Conservation (phyloP, 2,329 filamentous ascomycete species). For the Aspergillus oerlinghausenensis region DNA sequence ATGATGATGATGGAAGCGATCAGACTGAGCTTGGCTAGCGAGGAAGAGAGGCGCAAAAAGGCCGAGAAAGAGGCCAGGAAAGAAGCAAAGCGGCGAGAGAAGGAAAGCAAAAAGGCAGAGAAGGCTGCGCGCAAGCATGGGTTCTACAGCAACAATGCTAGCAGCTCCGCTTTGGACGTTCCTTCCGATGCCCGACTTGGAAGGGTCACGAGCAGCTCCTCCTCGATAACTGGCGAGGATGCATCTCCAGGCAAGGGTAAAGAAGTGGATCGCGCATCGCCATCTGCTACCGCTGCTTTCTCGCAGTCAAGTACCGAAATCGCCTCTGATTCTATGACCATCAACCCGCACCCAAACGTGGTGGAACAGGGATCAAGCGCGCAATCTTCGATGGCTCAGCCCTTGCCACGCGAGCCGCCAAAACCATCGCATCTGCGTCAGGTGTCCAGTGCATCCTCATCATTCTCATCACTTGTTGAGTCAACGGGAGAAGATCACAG, state of each 20-base stretch:
- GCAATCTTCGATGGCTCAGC: constrained; percentile 37
- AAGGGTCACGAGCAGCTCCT: constrained; percentile 34
- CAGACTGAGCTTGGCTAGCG: constrained; percentile 78
- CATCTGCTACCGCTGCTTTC: constrained; percentile 9
- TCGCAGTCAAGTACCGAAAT: constrained; percentile 33
- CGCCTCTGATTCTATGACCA: constrained; percentile 17
- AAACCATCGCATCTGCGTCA: constrained; percentile 71
- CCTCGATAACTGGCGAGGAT: constrained; percentile 35
- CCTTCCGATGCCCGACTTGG: constrained; percentile 32
- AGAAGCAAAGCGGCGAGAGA: constrained; percentile 78
- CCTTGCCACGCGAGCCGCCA: constrained; percentile 47
- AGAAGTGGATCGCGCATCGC: constrained; percentile 55
- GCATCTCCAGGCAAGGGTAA: constrained; percentile 59
- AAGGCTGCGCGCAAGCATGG: constrained; percentile 63
- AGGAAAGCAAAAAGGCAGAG: constrained; percentile 72
- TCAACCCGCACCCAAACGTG: constrained; percentile 5
- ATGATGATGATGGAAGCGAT: constrained; percentile 99
- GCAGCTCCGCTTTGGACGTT: constrained; percentile 57
- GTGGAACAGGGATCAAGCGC: constrained; percentile 16
- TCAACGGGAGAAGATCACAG: constrained; percentile 43
- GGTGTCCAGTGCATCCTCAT: constrained; percentile 81
- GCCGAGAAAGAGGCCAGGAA: constrained; percentile 77
- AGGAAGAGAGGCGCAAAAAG: constrained; percentile 86
- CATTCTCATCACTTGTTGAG: constrained; percentile 71
- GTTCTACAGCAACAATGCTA: constrained; percentile 52